Base-by-base conservation (phyloP, 2,329 filamentous ascomycete species). In the Penicillium concentricum region DNA sequence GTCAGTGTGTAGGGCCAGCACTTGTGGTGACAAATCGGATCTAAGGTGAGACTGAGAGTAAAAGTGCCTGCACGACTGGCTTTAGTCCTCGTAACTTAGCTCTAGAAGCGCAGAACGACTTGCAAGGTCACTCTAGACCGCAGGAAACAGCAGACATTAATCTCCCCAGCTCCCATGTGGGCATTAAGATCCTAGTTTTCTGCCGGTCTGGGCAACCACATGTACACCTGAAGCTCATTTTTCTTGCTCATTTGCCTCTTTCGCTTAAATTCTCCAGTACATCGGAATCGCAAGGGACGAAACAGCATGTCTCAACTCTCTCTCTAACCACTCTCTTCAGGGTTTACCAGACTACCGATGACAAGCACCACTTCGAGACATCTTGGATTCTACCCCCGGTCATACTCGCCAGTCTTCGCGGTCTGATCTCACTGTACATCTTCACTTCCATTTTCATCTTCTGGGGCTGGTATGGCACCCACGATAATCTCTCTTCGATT, bases 321-420 rank as follows among this genome's bases (percentile, higher is more conserved):
- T 57, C 64, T 32, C 47, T 60, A 44, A 53, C 60, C 16, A 58
- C 48, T 20, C 67, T 75, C 28, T 65, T 74, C 56, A 67, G 71
- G 52, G 69, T 73, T 58, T 69, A 78, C 61, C 67, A 71, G 6
- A 68, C 66, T 16, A 75, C 39, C 57, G 80, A 82, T 66, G 68
- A 72, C 28, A 73, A 82, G 41, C 82, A 88, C 73, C 84, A 87
- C 56, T 92, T 89, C 76, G 84, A 86, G 72, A 94, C 90, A 16
- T 95, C 90, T 15, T 95, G 90, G 90, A 73, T 92, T 9, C 74
- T 95, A n/a, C 74, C 85, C 24, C 88, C 90, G 0, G 81, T 81
- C 66, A 66, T 81, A 1, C 80, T 93, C 46, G 86, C 85, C 63
- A 75, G 71, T 51, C 69, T 83, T 87, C 60, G 82, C 82, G 47